Evolutionary conservation across 2,329 filamentous ascomycete genomes (phyloP).

Genomic region (Paraphaeosphaeria sporulosa): DNA sequence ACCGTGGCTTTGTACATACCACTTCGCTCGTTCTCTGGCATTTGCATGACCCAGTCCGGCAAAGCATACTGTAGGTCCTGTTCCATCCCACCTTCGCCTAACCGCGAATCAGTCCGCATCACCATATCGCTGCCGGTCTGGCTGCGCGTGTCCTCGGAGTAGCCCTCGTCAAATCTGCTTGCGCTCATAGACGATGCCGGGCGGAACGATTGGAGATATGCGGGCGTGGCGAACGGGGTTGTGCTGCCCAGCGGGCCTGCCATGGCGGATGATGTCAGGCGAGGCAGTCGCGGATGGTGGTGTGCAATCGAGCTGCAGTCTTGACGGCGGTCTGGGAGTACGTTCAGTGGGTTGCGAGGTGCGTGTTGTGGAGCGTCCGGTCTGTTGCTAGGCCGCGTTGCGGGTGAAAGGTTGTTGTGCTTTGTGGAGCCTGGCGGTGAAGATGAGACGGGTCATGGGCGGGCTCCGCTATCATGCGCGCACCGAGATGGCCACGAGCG

Average conservation of each 20-base stretch:
- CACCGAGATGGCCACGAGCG: conserved; percentile 14
- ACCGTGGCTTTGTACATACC: conserved; percentile 50
- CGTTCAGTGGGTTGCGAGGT: not conserved
- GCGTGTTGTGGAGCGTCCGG: not conserved
- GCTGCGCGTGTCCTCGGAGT: conserved; percentile 76
- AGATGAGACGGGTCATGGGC: not conserved
- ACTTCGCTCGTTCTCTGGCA: conserved; percentile 63
- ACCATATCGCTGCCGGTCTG: conserved; percentile 53
- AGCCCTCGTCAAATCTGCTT: conserved; percentile 77
- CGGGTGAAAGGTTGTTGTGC: not conserved
- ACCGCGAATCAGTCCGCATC: conserved; percentile 45
- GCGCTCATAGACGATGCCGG: conserved; percentile 46
- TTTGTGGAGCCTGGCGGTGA: conserved; percentile 11
- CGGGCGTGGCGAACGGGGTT: conserved; percentile 37
- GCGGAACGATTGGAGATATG: conserved; percentile 47
- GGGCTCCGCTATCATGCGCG: conserved; percentile 8
- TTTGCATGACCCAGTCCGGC: conserved; percentile 62
- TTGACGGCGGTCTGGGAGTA: not conserved
- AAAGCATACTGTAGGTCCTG: conserved; percentile 49
- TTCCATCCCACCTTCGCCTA: conserved; percentile 46
- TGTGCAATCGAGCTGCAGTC: not conserved
- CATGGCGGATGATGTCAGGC: conserved; percentile 34
- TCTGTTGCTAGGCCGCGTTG: not conserved
- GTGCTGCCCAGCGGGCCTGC: conserved; percentile 37
- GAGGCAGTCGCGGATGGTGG: not conserved